A percentile compares a stretch with the other conserved stretches of the same genome.
Evolutionary conservation across 148 eudicot species (phyloP).

Genomic region (Chenopodium formosanum): DNA sequence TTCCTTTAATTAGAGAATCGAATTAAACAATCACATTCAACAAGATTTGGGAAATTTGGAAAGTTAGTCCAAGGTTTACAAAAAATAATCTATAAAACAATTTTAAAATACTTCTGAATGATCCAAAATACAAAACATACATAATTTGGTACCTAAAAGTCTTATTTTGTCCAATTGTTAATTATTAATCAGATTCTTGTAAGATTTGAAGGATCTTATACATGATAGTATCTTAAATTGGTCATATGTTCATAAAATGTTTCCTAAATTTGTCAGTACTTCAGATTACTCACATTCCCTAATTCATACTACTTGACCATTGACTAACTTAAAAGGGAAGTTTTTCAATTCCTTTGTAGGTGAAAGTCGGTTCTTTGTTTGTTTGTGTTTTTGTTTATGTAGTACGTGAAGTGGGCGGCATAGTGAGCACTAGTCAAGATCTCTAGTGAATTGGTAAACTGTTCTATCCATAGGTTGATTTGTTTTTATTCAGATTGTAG

Average conservation of each 20-base stretch:
- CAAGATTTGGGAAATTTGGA: slow-evolving; percentile 4
- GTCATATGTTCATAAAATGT: slow-evolving; percentile 9
- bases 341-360: background rate
- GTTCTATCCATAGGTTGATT: too few species aligned
- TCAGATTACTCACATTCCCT: background rate
- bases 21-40: background rate
- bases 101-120: background rate
- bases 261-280: slow-evolving; percentile 12
- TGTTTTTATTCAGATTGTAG: too few species aligned
- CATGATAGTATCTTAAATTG: background rate
- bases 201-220: slow-evolving; percentile 13
- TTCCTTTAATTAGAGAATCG: background rate
- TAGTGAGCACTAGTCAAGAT: slow-evolving; percentile 4
- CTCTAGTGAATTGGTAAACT: background rate
- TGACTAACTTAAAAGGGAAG: slow-evolving; percentile 13
- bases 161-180: background rate
- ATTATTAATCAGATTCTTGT: slow-evolving; percentile 1
- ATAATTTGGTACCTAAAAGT: background rate
- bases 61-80: slow-evolving; percentile 6
- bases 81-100: background rate
- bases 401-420: background rate
- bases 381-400: slow-evolving; percentile 7
- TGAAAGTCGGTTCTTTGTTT: background rate
- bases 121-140: background rate
- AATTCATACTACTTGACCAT: slow-evolving; percentile 3